Percentiles rank a stretch among this genome's conserved stretches.
phyloP scores from a whole-genome alignment of 306 rosid species.

The Cyclanthera cordifolia region DNA sequence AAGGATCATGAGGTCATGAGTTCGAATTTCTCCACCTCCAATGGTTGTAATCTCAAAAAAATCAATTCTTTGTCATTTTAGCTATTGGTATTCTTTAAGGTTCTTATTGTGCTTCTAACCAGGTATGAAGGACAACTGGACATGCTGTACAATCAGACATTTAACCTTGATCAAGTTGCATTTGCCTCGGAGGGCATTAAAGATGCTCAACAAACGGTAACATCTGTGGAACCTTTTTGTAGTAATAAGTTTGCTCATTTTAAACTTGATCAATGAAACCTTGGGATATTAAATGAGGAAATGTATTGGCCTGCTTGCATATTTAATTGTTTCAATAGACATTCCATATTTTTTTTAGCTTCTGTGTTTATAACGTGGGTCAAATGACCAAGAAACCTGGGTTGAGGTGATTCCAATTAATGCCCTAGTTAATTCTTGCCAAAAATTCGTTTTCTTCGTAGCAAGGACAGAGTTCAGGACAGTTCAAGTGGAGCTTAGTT shows the following conservation, averaged over 20 bases:
- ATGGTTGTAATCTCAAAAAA: too few relatives aligned
- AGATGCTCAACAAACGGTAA: constrained; percentile 96
- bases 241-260: not conserved
- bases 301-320: not conserved
- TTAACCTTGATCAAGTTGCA: constrained; percentile 92
- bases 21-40: too few relatives aligned
- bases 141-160: constrained; percentile 91
- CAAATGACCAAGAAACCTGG: constrained; percentile 12
- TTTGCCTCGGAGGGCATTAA: constrained; percentile 87
- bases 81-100: not conserved
- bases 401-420: constrained; percentile 12
- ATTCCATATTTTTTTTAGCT: not conserved
- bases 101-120: constrained; percentile 19
- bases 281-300: not conserved
- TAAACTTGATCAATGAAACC: not conserved
- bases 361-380: constrained; percentile 11
- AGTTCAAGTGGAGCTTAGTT: constrained; percentile 53
- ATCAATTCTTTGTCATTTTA: not conserved
- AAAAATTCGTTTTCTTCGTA: constrained; percentile 65
- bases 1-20: too few relatives aligned
- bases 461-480: constrained; percentile 59
- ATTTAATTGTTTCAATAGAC: not conserved
- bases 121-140: constrained; percentile 99
- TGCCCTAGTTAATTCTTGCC: constrained; percentile 35
- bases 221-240: constrained; percentile 20